phyloP scores from a whole-genome alignment of 805 yeast genomes.

The Ogataea degrootiae region DNA sequence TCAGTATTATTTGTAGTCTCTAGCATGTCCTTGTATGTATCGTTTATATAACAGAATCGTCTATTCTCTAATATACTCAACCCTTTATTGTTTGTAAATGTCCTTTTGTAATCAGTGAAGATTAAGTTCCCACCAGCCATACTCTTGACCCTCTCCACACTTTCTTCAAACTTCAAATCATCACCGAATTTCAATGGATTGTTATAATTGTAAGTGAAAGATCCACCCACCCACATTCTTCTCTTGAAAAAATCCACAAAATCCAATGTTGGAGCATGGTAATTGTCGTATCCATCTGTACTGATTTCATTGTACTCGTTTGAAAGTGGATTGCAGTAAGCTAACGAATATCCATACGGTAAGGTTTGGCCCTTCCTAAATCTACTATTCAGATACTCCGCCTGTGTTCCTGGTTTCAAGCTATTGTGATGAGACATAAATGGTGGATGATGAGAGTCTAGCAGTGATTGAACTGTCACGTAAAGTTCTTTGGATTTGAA shows the following conservation, averaged over 20 bases:
- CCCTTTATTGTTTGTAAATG: conserved; percentile 29
- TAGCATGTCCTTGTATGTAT: conserved; percentile 16
- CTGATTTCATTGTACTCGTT: conserved; percentile 43
- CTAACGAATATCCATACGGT: conserved; percentile 58
- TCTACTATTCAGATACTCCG: conserved; percentile 3
- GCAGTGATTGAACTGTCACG: conserved; percentile 24
- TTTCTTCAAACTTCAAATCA: conserved; percentile 48
- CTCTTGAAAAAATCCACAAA: conserved; percentile 37
- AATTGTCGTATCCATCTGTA: conserved; percentile 74
- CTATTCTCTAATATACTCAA: conserved; percentile 47
- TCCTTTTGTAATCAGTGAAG: conserved; percentile 54
- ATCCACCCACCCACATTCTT: conserved; percentile 81
- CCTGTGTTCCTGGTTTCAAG: too few species aligned
- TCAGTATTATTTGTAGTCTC: neutral
- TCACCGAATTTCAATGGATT: conserved; percentile 34
- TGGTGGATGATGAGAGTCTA: conserved; percentile 3
- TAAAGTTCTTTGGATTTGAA: conserved; percentile 24
- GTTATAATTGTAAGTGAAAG: conserved; percentile 35
- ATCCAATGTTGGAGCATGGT: conserved; percentile 55
- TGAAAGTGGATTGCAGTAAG: conserved; percentile 60
- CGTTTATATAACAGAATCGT: conserved; percentile 56
- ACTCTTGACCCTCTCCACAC: conserved; percentile 36
- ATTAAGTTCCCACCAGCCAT: conserved; percentile 30
- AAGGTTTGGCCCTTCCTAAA: conserved; percentile 19
- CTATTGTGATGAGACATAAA: conserved; percentile 13